Base-by-base conservation (phyloP, 169 alveolate species). In the Eimeria acervulina region DNA sequence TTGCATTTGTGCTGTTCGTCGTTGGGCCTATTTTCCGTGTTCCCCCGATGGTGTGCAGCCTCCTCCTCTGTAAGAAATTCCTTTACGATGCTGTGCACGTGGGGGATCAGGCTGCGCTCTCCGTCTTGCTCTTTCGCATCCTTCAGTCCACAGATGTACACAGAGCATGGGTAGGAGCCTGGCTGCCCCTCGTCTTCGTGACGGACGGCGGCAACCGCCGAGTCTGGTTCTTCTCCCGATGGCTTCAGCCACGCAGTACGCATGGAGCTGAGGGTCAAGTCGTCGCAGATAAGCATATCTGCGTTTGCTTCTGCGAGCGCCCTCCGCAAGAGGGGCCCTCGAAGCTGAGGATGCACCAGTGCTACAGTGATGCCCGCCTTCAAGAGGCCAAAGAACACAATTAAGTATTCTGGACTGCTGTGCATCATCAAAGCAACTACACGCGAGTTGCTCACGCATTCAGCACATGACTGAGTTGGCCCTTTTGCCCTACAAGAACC, bases 81-180 rank as follows among this genome's bases (percentile, higher is more conserved):
- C 59, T 61, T 87, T n/a, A 87, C 70, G 61, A 44, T 55, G 63
- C 93, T 44, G 66, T 87, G 83, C 78, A 87, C 93, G n/a, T 87
- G 93, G 40, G 93, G 81, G 59, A 87, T 33, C n/a, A 87, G 93
- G 61, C n/a, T 87, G 93, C 38, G 93, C 66, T 87, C 93, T 4
- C 93, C 93, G 36, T 38, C 31, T 36, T 31, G 63, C 81, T 87
- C 93, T 38, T 87, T 55, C 40, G 93, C 74, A 8, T 61, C 63
- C 36, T 21, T 12, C 5, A 61, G 74, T 87, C 93, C 93, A 33
- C 93, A 87, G 19, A 87, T 63, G 93, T 36, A 87, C 78, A 61
- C 81, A 38, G 93, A 38, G 52, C 91, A 83, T 28, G 91, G 91
- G 21, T 83, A 83, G 47, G 91, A 83, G 52, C 91, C 91, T 3